Base-by-base conservation (phyloP, 176 grass and related monocot species). In the Pharus latifolius region DNA sequence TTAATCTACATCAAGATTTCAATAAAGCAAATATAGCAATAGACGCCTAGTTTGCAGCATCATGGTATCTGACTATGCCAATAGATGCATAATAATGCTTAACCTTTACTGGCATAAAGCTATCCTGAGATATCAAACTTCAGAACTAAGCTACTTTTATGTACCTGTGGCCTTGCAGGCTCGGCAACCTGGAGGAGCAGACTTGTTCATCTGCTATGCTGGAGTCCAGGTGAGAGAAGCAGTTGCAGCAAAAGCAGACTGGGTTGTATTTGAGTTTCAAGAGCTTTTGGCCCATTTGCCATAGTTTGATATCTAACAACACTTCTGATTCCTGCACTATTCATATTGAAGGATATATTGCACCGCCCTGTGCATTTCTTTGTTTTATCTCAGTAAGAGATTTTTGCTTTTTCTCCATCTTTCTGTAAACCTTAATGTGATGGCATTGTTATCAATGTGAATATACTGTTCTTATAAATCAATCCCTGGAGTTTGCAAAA, bases 141-240 rank as follows among this genome's bases (percentile, higher is more conserved):
- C 50, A 6, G 11, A 51, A 22, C 44, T 26, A 43, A 34, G 7
- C 59, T 72, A 5, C 16, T 6, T 13, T 44, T 42, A 45, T 73
- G 11, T 69, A 6, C 14, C 1, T 13, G 1, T 63, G 35, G 60
- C 34, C 37, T 34, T 83, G 22, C 70, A 98, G 89, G 94, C 84
- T 73, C 79, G 86, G 67, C 83, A 83, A 66, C 94, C 78, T 66
- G 84, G 89, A 2, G 89, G 89, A 44, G 87, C 87, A 22, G 81
- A 88, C 52, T 69, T 98, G 58, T 98, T 98, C 53, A 83, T 98
- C 49, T 98, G 89, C 52, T 98, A 91, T 29, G 81, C 94, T 0
- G 94, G 94, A 48, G 89, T 93, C 31, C 94, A 91, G 67, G 83
- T 91, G 87, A 85, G 94, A 67, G 89, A 78, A 76, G 31, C 87